Evolutionary conservation across 2,329 filamentous ascomycete genomes (phyloP), one percentile per base, ranked within the genome.

Genomic region (Diaporthe ilicicola): DNA sequence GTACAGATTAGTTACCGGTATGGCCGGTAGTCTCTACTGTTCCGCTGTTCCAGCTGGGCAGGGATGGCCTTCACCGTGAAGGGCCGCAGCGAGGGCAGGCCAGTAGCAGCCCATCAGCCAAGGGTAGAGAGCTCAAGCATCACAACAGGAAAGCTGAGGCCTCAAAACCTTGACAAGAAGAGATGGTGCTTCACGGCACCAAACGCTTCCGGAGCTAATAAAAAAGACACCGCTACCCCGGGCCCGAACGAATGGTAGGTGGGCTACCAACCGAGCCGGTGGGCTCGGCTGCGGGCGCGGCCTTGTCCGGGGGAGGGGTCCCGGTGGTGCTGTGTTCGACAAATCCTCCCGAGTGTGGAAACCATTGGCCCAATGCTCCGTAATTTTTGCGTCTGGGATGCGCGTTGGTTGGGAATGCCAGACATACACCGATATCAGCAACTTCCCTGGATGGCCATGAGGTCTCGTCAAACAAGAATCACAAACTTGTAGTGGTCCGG

Each of bases 201-300:
- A 46, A 17, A 62, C 48, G 59, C 34, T 62, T 24, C 59, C 59
- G 42, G 59, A 24, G 59, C 42, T 62, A 62, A 62, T 34, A 34
- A 34, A 62, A 48, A 34, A 34, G 42, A 27, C 17, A 42, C 59
- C 42, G 59, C 42, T 42, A 37, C 59, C 42, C 42, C 59, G 59
- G 59, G 27, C 59, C 59, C 59, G 59, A 48, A 62, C 59, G 27
- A 62, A 48, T 62, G 42, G 22, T 17, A 48, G 42, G 19, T 32
- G n/a, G 27, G 56, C 56, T 48, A 39, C n/a, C 56, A 10, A 48
- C 56, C 56, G 56, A 62, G 42, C 56, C 56, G 56, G 39, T 62
- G 42, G 56, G 56, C 56, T 62, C 42, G 56, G 56, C 56, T 39
- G 56, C 39, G 39, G 56, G 42, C 56, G 42, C 39, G 24, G 56